Base-by-base conservation (phyloP, 2,329 filamentous ascomycete genomes). In the Apiospora malaysiana region DNA sequence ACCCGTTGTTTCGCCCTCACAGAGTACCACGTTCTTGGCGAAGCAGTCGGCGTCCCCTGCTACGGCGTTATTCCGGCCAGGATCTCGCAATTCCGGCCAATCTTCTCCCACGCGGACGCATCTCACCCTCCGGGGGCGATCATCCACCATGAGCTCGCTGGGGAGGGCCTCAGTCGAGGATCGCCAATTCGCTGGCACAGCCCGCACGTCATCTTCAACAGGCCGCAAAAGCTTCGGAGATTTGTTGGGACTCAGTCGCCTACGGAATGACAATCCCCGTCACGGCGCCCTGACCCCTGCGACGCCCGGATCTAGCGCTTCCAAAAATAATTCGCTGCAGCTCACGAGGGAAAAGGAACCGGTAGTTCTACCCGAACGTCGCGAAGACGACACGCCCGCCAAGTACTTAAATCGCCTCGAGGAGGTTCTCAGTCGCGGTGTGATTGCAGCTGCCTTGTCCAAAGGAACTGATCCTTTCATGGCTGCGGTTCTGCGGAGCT, bases 191-290 rank as follows among this genome's bases (percentile, higher is more conserved):
- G 90, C 92, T 3, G 90, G 91, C 4, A 88, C 89, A 32, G 82
- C 90, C n/a, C 88, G 94, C 68, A 95, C 90, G 7, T 97, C 95
- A 0, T 94, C 92, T 0, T 97, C 94, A 0, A 95, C 92, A n/a
- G 94, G 95, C 6, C 89, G 96, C 70, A 96, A 95, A 81, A 98
- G 95, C 81, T 94, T 99, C 76, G 94, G 95, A 69, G 96, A 97
- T 75, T 85, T 98, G 25, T 91, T 99, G 76, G 92, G 90, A 18
- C 84, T 98, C 25, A 88, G 90, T 73, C 90, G 95, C 73, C 87
- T 97, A 72, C 89, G 95, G 67, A 93, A 94, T 75, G 94, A 97
- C 66, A 88, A 92, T 7, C 83, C 88, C 37, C 88, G 91, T 21
- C 89, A 93, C 77, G 91, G 91, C 18, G 91, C 91, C n/a, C 82